Base-by-base conservation (phyloP, 1,284 basidiomycete genomes). In the Pseudozyma sp. region DNA sequence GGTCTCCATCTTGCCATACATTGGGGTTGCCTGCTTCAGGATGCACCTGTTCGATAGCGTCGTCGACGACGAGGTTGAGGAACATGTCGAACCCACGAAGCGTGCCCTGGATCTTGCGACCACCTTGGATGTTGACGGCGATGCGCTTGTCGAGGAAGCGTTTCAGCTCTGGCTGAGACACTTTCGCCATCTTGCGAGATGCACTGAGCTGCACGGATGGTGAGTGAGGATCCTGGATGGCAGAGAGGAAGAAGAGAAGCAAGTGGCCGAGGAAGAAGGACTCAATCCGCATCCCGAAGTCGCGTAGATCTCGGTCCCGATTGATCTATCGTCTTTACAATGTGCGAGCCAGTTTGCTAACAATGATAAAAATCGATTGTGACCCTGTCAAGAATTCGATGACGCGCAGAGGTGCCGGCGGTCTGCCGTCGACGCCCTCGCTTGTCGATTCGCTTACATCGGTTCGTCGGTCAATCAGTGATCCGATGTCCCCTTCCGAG, bases 31-130 rank as follows among this genome's bases (percentile, higher is more conserved):
- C 62, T 30, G 90, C 80, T 91, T 91, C 85, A 0, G 91, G 78
- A 17, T 75, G 66, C 8, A 82, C 90, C 87, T 98, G 95, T 86
- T 99, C 97, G 80, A 91, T 86, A 14, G 94, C 93, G 81, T 98
- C 93, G 85, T 99, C 96, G 83, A 99, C 90, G 67, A 99, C 96
- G 44, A 99, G 89, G 86, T 99, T 99, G 85, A 99, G 87, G 88
- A 99, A 99, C 80, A 99, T 92, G 88, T 99, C 97, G 86, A 96
- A 99, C 40, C 97, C 97, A 70, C 97, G 91, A 59, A 99, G 87
- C n/a, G 91, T 91, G 61, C 96, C 97, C 86, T 93, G 94, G 80
- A 99, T 92, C 88, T 93, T 94, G 80, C 97, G 91, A 62, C 94
- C 94, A 56, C 95, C 97, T 85, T 99, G 96, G 7, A 99, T 88